A percentile compares a stretch with the other conserved stretches of the same genome.
Conservation (phyloP, 495 filamentous ascomycete species). For the Cetradonia linearis region DNA sequence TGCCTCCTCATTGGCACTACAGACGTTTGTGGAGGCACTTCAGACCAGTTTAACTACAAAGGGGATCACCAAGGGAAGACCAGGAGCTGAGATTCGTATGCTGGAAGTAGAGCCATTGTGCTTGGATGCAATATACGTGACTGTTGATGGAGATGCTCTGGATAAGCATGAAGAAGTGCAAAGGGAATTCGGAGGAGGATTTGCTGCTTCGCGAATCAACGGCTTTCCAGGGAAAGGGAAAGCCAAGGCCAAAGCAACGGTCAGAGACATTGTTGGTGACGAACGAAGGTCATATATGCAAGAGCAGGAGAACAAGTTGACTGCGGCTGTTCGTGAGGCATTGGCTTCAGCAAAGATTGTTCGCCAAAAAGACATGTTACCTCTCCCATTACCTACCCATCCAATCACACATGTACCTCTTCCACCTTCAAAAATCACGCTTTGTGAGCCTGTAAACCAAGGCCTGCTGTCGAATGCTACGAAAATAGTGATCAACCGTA, state of each 20-base stretch:
- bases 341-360: constrained; percentile 60
- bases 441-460: constrained; percentile 71
- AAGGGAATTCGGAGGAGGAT: constrained; percentile 52
- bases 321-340: constrained; percentile 66
- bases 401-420: constrained; percentile 78
- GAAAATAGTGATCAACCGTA: constrained; percentile 52
- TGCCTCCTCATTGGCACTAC: constrained; percentile 64
- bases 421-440: constrained; percentile 56
- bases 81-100: constrained; percentile 63
- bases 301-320: constrained; percentile 54
- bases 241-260: constrained; percentile 27
- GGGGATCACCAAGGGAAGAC: constrained; percentile 29
- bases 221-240: constrained; percentile 31
- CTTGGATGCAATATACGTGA: constrained; percentile 77
- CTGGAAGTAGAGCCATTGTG: constrained; percentile 69
- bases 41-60: constrained; percentile 44
- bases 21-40: constrained; percentile 65
- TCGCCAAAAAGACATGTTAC: constrained; percentile 74
- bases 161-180: constrained; percentile 52
- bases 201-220: constrained; percentile 34
- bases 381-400: constrained; percentile 73
- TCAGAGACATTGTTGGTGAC: constrained; percentile 18
- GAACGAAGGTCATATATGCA: constrained; percentile 33
- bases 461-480: constrained; percentile 62
- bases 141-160: constrained; percentile 65